Evolutionary conservation across 75 land plant species (phyloP), one percentile per base, ranked within the genome.

Genomic region (Adiantum capillusveneris): DNA sequence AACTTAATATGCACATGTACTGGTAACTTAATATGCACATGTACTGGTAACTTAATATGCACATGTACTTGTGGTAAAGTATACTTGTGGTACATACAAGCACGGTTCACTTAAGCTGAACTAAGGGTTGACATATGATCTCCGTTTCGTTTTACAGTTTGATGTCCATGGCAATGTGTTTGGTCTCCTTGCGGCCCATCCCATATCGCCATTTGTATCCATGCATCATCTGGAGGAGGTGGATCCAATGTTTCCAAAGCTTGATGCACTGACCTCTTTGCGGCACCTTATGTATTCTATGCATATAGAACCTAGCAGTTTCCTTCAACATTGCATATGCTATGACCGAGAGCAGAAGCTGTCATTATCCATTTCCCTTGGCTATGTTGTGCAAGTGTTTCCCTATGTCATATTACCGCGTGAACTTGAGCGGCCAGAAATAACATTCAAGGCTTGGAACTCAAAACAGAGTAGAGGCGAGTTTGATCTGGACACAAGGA

Each of bases 151-250:
- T 12, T 65, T 44, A 66, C 75, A 75, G 78, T 75, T 57, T 34
- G 78, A 75, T 48, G 58, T 75, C 11, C 60, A 45, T 46, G 78
- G 78, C 17, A 65, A 75, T 73, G 68, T 69, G 18, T 61, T 74
- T 48, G 78, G 78, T 21, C 45, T 75, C 2, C 64, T 75, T 31
- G 76, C 78, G 18, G 70, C 76, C 25, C 78, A 75, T 45, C 78
- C 78, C 1, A 34, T 75, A 25, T 59, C 78, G 0, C 78, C 78
- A 7, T 75, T 75, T 57, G 54, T 75, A 27, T 75, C 78, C 36
- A 64, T 75, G 67, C 78, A 75, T 57, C 78, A 75, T 36, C 34
- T 72, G 49, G 76, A 75, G 56, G 31, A 65, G 6, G 31, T 75
- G 42, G 76, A 65, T 37, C 77, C 76, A 7, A 26, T 73, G 27